Evolutionary conservation across 352 stramenopile species (phyloP).

Genomic region (Globisporangium cylindrosporum): DNA sequence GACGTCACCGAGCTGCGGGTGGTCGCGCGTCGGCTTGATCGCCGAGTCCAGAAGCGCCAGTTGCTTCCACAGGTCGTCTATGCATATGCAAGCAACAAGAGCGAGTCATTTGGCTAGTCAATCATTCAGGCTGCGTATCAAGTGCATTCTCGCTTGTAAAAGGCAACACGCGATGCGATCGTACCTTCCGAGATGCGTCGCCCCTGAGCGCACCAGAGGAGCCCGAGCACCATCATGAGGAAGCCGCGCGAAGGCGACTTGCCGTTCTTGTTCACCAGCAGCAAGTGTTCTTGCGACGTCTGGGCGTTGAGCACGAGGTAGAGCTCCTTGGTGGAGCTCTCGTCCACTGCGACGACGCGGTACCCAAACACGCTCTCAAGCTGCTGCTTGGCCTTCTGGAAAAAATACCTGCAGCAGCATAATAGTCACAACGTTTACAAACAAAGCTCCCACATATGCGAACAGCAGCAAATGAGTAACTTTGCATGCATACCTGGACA

Average conservation of each 20-base stretch:
- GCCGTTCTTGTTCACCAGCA: conserved; percentile 72
- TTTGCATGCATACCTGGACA: conserved; percentile 24
- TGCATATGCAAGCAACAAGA: neutral
- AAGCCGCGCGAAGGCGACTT: conserved; percentile 58
- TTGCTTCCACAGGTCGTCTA: conserved; percentile 82
- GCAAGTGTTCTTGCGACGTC: conserved; percentile 69
- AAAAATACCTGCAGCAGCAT: conserved; percentile 49
- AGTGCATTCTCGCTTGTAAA: neutral
- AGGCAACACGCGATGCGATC: neutral
- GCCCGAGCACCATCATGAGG: conserved; percentile 77
- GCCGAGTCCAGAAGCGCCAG: conserved; percentile 55
- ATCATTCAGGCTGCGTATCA: neutral
- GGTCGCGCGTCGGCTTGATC: conserved; percentile 58
- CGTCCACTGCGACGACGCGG: conserved; percentile 67
- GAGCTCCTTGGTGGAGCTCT: conserved; percentile 59
- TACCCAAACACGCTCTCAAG: conserved; percentile 79
- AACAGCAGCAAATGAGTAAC: neutral
- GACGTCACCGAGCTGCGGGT: conserved; percentile 72
- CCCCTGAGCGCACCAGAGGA: conserved; percentile 73
- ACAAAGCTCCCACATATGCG: neutral
- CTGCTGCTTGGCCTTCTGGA: conserved; percentile 72
- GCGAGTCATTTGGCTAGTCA: neutral
- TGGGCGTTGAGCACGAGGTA: conserved; percentile 79
- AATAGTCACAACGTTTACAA: neutral
- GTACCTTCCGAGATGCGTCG: conserved; percentile 72